A percentile compares a stretch with the other conserved stretches of the same genome.
These are phyloP conservation scores for Colletotrichum trifolii DNA, from an alignment of 2,329 filamentous ascomycete species.

Conservation along the genomic window DNA sequence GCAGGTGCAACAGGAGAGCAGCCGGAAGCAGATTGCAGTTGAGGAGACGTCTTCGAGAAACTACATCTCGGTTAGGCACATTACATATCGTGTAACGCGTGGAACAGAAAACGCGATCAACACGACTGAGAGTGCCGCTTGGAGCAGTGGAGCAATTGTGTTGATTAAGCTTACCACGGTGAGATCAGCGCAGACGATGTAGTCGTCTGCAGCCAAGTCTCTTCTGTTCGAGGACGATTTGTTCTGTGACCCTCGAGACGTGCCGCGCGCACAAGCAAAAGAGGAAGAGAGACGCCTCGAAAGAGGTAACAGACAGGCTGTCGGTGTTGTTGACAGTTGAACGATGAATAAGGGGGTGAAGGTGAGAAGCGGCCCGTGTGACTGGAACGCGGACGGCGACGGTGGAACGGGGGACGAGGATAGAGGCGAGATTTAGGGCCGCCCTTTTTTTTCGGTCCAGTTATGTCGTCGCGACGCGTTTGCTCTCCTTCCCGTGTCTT, in stretches of 20 bases:
- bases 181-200: constrained; percentile 72
- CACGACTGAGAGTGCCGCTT: too few relatives aligned
- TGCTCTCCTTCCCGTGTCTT: too few relatives aligned
- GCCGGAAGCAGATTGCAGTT: constrained; percentile 55
- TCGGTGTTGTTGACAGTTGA: constrained; percentile 30
- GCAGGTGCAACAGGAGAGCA: constrained; percentile 70
- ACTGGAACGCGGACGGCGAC: constrained; percentile 8
- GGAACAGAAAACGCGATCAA: too few relatives aligned
- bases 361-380: constrained; percentile 32
- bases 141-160: too few relatives aligned
- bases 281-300: constrained; percentile 10
- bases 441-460: constrained; percentile 16
- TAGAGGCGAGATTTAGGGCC: constrained; percentile 27
- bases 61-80: constrained; percentile 43
- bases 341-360: constrained; percentile 33
- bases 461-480: constrained; percentile 1
- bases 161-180: constrained; percentile 54
- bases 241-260: constrained; percentile 26
- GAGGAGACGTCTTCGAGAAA: constrained; percentile 66
- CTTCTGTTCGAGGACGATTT: constrained; percentile 45
- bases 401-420: constrained; percentile 16
- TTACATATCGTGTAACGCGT: too few relatives aligned
- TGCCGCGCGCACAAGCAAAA: constrained; percentile 16
- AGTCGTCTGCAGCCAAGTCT: constrained; percentile 71
- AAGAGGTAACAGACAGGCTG: constrained; percentile 27